These are phyloP conservation scores for Penicillium silybi DNA, from an alignment of 495 filamentous ascomycete genomes.

Conservation along the genomic window DNA sequence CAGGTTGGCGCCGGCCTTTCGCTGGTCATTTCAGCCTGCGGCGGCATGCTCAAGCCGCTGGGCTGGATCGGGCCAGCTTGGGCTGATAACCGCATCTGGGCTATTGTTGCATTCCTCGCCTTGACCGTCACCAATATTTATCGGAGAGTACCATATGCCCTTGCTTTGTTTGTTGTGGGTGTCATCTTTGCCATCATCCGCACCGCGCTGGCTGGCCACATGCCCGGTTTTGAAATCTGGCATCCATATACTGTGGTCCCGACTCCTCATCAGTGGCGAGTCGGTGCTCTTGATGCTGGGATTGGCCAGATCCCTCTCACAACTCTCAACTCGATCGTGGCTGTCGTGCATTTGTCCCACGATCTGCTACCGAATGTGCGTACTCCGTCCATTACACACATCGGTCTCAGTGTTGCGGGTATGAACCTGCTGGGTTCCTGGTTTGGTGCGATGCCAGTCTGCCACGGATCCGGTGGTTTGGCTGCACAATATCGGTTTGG, in stretches of 20 bases:
- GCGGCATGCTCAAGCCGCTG: conserved; percentile 55
- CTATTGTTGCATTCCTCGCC: conserved; percentile 61
- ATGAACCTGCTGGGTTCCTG: conserved; percentile 86
- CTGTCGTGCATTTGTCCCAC: conserved; percentile 67
- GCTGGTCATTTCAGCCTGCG: conserved; percentile 70
- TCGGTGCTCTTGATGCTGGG: conserved; percentile 54
- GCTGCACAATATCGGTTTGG: conserved; percentile 89
- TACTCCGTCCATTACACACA: conserved; percentile 61
- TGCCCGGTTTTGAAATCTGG: conserved; percentile 51
- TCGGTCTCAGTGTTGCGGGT: conserved; percentile 72
- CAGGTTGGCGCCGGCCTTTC: conserved; percentile 86
- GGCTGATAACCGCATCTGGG: conserved; percentile 73
- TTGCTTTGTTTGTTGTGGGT: conserved; percentile 65
- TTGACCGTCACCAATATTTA: conserved; percentile 59
- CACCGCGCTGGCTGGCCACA: conserved; percentile 24
- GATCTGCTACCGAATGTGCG: conserved; percentile 68
- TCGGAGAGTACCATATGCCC: conserved; percentile 67
- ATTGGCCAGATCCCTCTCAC: conserved; percentile 88
- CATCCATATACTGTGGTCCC: conserved; percentile 44
- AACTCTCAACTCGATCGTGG: conserved; percentile 85
- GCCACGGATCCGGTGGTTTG: conserved; percentile 86
- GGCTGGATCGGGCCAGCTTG: conserved; percentile 54
- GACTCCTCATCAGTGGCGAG: conserved; percentile 37
- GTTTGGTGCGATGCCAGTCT: conserved; percentile 95
- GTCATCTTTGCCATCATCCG: conserved; percentile 51